These are phyloP conservation scores for Stylonectria norvegica DNA, from an alignment of 2,329 filamentous ascomycete species.

Conservation along the genomic window DNA sequence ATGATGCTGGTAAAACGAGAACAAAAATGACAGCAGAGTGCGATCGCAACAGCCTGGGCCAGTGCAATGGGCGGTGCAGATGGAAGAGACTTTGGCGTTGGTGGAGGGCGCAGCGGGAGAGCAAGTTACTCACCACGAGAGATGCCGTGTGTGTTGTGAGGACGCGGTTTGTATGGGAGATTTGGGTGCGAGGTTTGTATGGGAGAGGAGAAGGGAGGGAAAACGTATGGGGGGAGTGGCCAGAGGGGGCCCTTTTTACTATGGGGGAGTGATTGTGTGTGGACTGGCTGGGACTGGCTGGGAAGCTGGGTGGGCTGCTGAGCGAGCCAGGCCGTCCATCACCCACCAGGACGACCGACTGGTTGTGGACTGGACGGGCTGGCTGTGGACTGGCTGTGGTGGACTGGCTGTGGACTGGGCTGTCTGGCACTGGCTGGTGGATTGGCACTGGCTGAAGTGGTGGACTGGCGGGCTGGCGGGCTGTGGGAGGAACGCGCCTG, in stretches of 20 bases:
- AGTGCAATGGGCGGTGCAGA: slow-evolving; percentile 14
- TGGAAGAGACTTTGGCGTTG: slow-evolving; percentile 39
- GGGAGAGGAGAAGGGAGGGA: slow-evolving; percentile 55
- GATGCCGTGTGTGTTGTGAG: slow-evolving; percentile 43
- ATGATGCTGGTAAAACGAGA: slow-evolving; percentile 11
- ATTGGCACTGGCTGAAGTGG: too few species aligned
- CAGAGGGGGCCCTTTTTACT: slow-evolving; percentile 61
- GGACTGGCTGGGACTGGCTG: slow-evolving; percentile 16
- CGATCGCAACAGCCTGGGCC: slow-evolving; percentile 9
- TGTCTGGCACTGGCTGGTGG: neutral
- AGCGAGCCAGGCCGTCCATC: too few species aligned
- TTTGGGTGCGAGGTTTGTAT: slow-evolving; percentile 59
- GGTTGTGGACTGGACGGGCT: slow-evolving; percentile 28
- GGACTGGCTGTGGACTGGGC: neutral
- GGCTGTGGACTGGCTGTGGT: slow-evolving; percentile 21
- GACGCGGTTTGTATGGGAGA: slow-evolving; percentile 47
- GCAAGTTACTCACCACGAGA: slow-evolving; percentile 46
- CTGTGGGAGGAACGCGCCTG: too few species aligned
- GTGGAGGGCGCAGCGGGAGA: slow-evolving; percentile 4
- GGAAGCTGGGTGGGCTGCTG: too few species aligned
- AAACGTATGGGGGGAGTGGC: slow-evolving; percentile 53
- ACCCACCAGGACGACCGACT: slow-evolving; percentile 27
- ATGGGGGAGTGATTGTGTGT: slow-evolving; percentile 60
- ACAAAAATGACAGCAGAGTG: slow-evolving; percentile 19
- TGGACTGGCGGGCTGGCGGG: too few species aligned